These are phyloP conservation scores for Bipolaris sorokiniana DNA, from an alignment of 2,329 filamentous ascomycete species.

Conservation along the genomic window DNA sequence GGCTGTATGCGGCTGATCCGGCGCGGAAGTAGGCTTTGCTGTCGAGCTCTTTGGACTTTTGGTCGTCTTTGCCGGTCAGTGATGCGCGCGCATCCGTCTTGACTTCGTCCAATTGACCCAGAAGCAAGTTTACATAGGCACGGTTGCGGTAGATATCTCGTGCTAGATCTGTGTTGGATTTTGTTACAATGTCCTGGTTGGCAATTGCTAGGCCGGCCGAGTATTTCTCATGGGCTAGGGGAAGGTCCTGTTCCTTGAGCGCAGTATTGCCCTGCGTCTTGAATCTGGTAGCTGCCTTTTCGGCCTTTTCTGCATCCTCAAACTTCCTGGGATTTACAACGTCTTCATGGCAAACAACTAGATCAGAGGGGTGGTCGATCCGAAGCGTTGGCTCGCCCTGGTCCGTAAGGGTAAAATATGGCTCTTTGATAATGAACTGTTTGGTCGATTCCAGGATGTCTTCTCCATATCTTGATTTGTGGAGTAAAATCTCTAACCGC, in stretches of 20 bases:
- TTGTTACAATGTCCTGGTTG: conserved; percentile 18
- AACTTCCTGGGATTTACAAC: conserved; percentile 33
- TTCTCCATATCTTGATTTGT: conserved; percentile 35
- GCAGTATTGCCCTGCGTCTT: conserved; percentile 47
- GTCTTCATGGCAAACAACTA: conserved; percentile 48
- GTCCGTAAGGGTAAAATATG: conserved; percentile 56
- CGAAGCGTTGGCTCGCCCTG: conserved; percentile 55
- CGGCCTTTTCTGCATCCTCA: conserved; percentile 38
- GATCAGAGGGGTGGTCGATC: conserved; percentile 61
- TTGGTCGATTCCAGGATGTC: conserved; percentile 46
- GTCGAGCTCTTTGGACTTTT: conserved; percentile 34
- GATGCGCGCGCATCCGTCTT: conserved; percentile 40
- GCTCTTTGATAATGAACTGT: conserved; percentile 60
- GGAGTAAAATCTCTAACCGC: conserved; percentile 36
- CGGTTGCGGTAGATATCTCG: conserved; percentile 47
- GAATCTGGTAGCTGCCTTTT: conserved; percentile 37
- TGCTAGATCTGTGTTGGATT: conserved; percentile 27
- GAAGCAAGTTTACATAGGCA: conserved; percentile 41
- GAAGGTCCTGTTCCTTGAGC: conserved; percentile 46
- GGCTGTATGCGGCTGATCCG: conserved; percentile 54
- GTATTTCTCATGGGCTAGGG: conserved; percentile 44
- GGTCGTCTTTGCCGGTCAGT: conserved; percentile 32
- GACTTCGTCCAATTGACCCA: conserved; percentile 39
- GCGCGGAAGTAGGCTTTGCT: conserved; percentile 57
- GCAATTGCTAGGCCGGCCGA: conserved; percentile 39